Conservation (phyloP, 1,139 yeast species). For the Sugiyamaella castrensis region DNA sequence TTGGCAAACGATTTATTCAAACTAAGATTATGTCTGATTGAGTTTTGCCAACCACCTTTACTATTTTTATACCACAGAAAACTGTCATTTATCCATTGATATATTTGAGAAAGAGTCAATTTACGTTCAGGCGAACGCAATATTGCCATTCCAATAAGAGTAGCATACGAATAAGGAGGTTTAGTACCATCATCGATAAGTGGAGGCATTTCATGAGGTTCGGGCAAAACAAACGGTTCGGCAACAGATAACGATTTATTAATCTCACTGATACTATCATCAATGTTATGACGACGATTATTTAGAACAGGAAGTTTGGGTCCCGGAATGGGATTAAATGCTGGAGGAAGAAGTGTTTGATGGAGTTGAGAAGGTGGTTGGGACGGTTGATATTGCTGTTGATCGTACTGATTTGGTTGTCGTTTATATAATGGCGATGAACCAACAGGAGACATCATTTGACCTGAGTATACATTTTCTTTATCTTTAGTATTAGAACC, state of each 20-base stretch:
- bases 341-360: no score
- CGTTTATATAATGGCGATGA: slow-evolving; percentile 22
- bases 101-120: slow-evolving; percentile 85
- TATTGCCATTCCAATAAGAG: slow-evolving; percentile 91
- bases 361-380: background rate
- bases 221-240: slow-evolving; percentile 30
- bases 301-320: background rate
- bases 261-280: no score
- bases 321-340: background rate
- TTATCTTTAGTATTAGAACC: slow-evolving; percentile 11
- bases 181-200: slow-evolving; percentile 52
- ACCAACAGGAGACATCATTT: slow-evolving; percentile 23
- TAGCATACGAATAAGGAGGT: slow-evolving; percentile 94
- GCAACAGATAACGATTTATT: slow-evolving; percentile 16
- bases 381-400: background rate
- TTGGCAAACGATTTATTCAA: slow-evolving; percentile 85
- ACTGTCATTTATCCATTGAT: slow-evolving; percentile 87
- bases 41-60: slow-evolving; percentile 94
- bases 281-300: no score
- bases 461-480: slow-evolving; percentile 18
- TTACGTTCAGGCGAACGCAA: slow-evolving; percentile 75
- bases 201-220: slow-evolving; percentile 45
- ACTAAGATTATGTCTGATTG: slow-evolving; percentile 81
- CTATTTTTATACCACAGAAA: slow-evolving; percentile 79
- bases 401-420: slow-evolving; percentile 6